Evolutionary conservation across 495 filamentous ascomycete species (phyloP), one percentile per base, ranked within the genome.

Genomic region (Tirmania nivea): DNA sequence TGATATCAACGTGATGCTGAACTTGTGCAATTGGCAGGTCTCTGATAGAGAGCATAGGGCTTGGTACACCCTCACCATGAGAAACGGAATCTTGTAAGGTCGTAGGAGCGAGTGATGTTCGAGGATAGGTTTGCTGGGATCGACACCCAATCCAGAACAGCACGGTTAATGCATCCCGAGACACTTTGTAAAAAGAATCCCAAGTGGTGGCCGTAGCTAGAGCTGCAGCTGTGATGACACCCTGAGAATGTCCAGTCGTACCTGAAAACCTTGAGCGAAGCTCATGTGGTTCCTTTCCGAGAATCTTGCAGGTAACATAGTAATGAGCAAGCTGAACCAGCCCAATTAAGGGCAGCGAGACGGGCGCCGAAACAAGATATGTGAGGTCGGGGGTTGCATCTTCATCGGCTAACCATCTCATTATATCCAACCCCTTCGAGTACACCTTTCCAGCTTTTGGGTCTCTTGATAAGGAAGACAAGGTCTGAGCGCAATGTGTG

Each of bases 81-180:
- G 94, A 88, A 54, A 86, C 74, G 0, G 90, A 94, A 63, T 99
- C 92, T 64, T 89, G 87, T n/a, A 95, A 75, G 57, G 85, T 81
- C 1, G 76, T 78, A 0, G 92, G 92, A n/a, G 87, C 81, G 52
- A 99, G 72, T 1, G 92, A 95, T 2, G 92, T 96, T 51, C 79
- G 78, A 48, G 92, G 92, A 62, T 94, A 99, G 1, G 86, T 87
- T 65, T 99, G 92, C 64, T 99, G 92, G 66, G 89, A 94, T 58
- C 92, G 84, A n/a, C 88, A 77, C 57, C 92, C 92, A 58, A 99
- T 96, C 92, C 90, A 99, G 72, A 99, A 99, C n/a, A 99, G 81
- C 55, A 92, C 82, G 8, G 81, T 92, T 54, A 99, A 70, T 1
- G 88, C 82, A 61, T 83, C 75, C 51, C 74, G 81, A 35, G 86